Percentiles rank a stretch among this genome's conserved stretches.
Evolutionary conservation across 2,329 filamentous ascomycete genomes (phyloP).

Genomic region (Arthrinium puccinioides): DNA sequence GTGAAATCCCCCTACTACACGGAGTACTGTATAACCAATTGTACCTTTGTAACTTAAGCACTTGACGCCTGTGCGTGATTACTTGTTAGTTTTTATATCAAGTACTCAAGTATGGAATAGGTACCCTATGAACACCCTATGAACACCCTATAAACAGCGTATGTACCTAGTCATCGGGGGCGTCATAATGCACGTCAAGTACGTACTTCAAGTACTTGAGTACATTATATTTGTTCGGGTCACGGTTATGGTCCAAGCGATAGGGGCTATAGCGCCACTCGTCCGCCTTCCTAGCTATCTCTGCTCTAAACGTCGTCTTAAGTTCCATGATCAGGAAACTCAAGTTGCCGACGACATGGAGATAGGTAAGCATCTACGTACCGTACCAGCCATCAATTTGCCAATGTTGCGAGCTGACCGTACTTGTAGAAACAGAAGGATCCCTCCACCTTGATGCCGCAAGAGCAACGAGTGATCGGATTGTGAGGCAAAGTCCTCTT

Average conservation of each 20-base stretch:
- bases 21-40: too few species aligned
- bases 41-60: too few species aligned
- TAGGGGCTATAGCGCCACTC: not conserved
- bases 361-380: too few species aligned
- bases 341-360: not conserved
- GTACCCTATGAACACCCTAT: too few species aligned
- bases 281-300: not conserved
- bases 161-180: not conserved
- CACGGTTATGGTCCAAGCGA: not conserved
- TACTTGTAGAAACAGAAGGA: not conserved
- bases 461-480: not conserved
- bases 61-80: too few species aligned
- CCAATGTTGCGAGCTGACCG: not conserved
- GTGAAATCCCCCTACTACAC: too few species aligned
- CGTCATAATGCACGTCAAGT: too few species aligned
- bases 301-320: not conserved
- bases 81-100: too few species aligned
- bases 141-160: not conserved
- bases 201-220: not conserved
- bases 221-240: not conserved
- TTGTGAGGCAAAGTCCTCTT: not conserved
- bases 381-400: not conserved
- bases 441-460: not conserved
- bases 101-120: too few species aligned
- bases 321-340: not conserved